phyloP scores from a whole-genome alignment of 441 rosid genomes.

The Geranium incanum region DNA sequence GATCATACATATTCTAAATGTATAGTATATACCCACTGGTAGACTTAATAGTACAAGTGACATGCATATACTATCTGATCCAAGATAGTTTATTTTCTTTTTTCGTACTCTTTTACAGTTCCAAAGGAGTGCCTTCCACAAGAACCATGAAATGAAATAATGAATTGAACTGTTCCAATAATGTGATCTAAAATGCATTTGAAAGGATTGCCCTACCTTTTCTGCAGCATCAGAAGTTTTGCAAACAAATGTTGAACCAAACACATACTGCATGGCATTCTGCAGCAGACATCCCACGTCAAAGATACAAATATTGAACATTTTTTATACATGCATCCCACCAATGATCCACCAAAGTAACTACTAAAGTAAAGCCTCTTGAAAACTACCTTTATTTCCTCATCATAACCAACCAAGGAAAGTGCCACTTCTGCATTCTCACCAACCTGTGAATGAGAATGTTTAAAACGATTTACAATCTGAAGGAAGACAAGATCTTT shows the following conservation, averaged over 20 bases:
- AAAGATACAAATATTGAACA: slow-evolving; percentile 16
- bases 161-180: neutral
- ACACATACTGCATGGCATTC: slow-evolving; percentile 91
- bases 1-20: neutral
- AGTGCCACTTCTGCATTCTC: slow-evolving; percentile 88
- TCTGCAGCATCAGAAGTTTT: slow-evolving; percentile 75
- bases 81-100: neutral
- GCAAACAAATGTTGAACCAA: slow-evolving; percentile 95
- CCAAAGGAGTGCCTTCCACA: neutral
- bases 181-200: neutral
- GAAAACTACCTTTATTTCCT: slow-evolving; percentile 60
- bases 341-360: neutral
- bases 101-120: neutral
- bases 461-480: slow-evolving; percentile 9
- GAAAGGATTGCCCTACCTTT: slow-evolving; percentile 45
- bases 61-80: neutral
- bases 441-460: slow-evolving; percentile 56
- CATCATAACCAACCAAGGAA: slow-evolving; percentile 75
- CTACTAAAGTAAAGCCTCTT: neutral
- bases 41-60: neutral
- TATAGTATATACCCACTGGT: neutral
- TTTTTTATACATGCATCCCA: neutral
- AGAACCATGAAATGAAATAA: neutral
- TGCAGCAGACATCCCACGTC: slow-evolving; percentile 36
- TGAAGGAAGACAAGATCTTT: neutral